Base-by-base conservation (phyloP, 768 basidiomycete species). In the Trichaptum fuscoviolaceum region DNA sequence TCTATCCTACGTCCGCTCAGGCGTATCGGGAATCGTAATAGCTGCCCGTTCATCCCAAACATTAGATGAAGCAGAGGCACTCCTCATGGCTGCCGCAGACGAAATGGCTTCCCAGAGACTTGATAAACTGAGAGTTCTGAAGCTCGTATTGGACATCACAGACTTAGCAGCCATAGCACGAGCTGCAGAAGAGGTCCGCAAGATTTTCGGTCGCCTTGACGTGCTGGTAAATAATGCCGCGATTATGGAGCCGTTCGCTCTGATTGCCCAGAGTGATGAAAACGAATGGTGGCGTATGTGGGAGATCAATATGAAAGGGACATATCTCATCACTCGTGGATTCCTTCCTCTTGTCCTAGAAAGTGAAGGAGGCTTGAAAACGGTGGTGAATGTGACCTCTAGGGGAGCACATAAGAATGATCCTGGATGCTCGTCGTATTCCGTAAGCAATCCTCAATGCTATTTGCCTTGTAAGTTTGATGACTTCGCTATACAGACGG, bases 161-260 rank as follows among this genome's bases (percentile, higher is more conserved):
- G 66, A 72, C 36, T 63, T 64, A 10, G 65, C 69, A 27, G 63
- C 67, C 10, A 70, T 76, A 17, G 71, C 69, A 12, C 69, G 66
- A 15, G 75, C 71, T 2, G 72, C 75, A 12, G 63, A 67, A 6
- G 67, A 63, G 3, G 71, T 73, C 7, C 63, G 72, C 7, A 63
- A 66, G 12, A 67, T 63, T 0, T 78, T 75, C 52, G 76, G 74
- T 7, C 64, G 65, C 10, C 69, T 77, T 1, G 76, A 78, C 63
- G 69, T 76, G 35, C 67, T 73, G 24, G 30, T 77, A 12, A 71
- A 70, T 18, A 76, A 73, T 64, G 75, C 77, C 1, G 75, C 42
- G 3, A 52, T 52, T 52, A 52, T 52, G 74, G 18, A 63, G 52
- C 26, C 42, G 10, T 57, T 30, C 26, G 23, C 15, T 18, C 25